Conservation (phyloP, 2,329 filamentous ascomycete genomes). For the Penicillium sp. region DNA sequence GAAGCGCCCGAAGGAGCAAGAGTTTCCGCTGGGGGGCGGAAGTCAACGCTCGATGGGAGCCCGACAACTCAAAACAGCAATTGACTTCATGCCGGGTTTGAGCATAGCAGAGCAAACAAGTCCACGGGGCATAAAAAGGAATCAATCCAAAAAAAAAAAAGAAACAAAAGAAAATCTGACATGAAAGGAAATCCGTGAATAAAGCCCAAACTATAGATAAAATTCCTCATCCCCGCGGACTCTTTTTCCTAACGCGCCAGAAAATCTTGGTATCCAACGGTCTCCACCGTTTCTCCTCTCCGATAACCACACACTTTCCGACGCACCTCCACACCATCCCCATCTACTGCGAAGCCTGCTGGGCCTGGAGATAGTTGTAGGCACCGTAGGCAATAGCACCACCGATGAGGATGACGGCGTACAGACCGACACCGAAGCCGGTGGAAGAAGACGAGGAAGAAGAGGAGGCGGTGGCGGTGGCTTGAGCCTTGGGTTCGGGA, state of each 20-base stretch:
- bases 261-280: not conserved
- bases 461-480: constrained; percentile 50
- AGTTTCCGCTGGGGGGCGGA: not conserved
- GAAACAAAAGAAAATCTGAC: constrained; percentile 3
- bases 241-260: not conserved
- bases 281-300: not conserved
- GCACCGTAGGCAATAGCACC: constrained; percentile 73
- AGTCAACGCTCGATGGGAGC: not conserved
- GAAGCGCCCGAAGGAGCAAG: constrained; percentile 8
- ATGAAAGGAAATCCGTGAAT: not conserved
- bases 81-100: not conserved
- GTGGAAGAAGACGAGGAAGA: constrained; percentile 30
- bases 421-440: constrained; percentile 72
- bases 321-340: not conserved
- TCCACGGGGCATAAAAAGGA: not conserved
- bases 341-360: constrained; percentile 28
- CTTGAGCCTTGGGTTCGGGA: constrained; percentile 65
- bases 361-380: constrained; percentile 76
- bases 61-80: not conserved
- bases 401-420: constrained; percentile 75
- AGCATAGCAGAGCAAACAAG: not conserved
- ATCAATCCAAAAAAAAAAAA: not conserved
- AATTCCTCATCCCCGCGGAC: not conserved
- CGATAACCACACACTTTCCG: not conserved
- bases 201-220: not conserved